Conservation (phyloP, 2,329 filamentous ascomycete species). For the Xylariaceae sp. region DNA sequence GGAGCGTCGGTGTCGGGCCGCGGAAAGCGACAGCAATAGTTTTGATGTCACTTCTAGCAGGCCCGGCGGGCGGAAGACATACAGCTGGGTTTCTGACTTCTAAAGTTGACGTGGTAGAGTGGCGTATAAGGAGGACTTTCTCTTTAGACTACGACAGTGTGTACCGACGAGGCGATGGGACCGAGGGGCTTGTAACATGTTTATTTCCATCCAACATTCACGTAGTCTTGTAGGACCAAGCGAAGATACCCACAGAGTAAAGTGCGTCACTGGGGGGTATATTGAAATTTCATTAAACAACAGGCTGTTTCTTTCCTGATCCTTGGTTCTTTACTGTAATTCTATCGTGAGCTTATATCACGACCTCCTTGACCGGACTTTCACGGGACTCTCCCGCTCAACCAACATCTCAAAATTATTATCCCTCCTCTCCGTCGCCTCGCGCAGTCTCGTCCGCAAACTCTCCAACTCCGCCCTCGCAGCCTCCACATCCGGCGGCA, state of each 20-base stretch:
- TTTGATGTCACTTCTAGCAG: conserved; percentile 3
- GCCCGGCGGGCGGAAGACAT: not conserved
- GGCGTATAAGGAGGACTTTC: not conserved
- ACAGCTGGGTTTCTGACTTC: not conserved
- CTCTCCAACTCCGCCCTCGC: conserved; percentile 67
- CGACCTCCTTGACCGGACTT: conserved; percentile 27
- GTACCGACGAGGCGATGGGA: not conserved
- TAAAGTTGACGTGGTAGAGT: not conserved
- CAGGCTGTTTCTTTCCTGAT: not conserved
- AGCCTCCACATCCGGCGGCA: conserved; percentile 65
- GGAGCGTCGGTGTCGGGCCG: conserved; percentile 66
- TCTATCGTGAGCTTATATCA: not conserved
- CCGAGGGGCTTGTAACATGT: conserved; percentile 1
- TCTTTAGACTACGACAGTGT: conserved; percentile 3
- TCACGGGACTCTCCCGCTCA: conserved; percentile 52
- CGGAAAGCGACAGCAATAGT: conserved; percentile 44
- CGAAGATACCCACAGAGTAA: conserved; percentile 18
- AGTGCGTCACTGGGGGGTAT: conserved; percentile 15
- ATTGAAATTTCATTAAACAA: conserved; percentile 13
- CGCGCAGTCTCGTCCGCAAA: conserved; percentile 58
- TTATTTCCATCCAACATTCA: conserved; percentile 8
- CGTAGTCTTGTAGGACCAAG: conserved; percentile 16
- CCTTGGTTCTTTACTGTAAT: no score
- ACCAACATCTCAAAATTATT: conserved; percentile 69
- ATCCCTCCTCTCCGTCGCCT: conserved; percentile 60